Evolutionary conservation across 1,284 basidiomycete species (phyloP), one percentile per base, ranked within the genome.

Genomic region (Marasmius tenuissimus): DNA sequence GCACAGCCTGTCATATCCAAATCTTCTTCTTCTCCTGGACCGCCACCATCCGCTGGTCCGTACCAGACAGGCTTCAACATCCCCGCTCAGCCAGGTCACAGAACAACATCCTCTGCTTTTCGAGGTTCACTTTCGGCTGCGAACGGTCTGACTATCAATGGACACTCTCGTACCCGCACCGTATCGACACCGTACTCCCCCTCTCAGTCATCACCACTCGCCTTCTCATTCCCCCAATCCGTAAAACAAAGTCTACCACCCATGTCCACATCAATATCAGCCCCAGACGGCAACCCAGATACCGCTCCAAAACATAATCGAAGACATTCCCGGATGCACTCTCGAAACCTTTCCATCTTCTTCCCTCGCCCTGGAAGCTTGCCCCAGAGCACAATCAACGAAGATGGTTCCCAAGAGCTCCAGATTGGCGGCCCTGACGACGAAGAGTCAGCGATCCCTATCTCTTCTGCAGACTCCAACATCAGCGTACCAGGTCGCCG

Each of bases 341-440:
- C 94, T 4, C 86, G 94, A 56, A 98, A 97, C 71, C 79, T 97
- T 1, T 95, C 93, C 1, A 81, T 96, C 16, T 96, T 91, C 81
- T 97, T 97, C 68, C 95, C 96, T 4, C 84, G 89, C 47, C 93
- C 93, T 0, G 92, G 91, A 4, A 80, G 85, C 1, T 67, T 85
- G 1, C 84, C 85, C 0, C 70, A 69, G 55, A 75, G 80, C 0
- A 79, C 82, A 1, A 92, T 92, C 51, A 80, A 85, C 2, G 89
- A 91, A 72, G 88, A 91, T 69, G 87, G 84, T 33, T 71, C 73
- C 0, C 84, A 86, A 65, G 85, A 87, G 66, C 68, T 85, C 18
- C 80, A 83, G 33, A 73, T 81, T n/a, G 72, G 27, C 27, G 27
- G 69, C 27, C 61, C 66, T 0, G 75, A 79, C 33, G 75, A 76